Percentiles rank a stretch among this genome's conserved stretches.
Evolutionary conservation across 768 basidiomycete species (phyloP).

Genomic region (Boletus vermiculosoides): DNA sequence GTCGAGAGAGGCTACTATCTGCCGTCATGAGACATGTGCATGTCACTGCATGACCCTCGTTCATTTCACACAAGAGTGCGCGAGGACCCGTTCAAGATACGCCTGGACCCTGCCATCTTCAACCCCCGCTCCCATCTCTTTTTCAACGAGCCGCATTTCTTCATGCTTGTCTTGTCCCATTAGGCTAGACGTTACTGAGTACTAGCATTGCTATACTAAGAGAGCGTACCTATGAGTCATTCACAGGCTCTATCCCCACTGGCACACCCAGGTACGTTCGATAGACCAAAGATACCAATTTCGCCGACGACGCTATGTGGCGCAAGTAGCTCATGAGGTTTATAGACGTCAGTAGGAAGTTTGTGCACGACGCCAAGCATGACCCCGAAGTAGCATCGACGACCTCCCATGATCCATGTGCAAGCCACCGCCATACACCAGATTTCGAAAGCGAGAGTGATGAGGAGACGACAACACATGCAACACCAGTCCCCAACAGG

Average conservation of each 20-base stretch:
- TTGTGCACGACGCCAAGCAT: constrained; percentile 13
- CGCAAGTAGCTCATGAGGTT: constrained; percentile 8
- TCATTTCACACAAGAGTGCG: background rate
- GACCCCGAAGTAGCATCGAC: background rate
- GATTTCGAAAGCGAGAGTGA: constrained; percentile 16
- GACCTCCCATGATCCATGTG: background rate
- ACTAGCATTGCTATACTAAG: background rate
- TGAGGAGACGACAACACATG: background rate
- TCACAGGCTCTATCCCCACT: constrained; percentile 4
- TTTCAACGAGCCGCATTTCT: background rate
- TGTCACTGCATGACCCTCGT: too few relatives aligned
- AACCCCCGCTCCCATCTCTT: background rate
- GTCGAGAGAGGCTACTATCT: background rate
- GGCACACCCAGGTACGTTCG: constrained; percentile 11
- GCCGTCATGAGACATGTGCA: background rate
- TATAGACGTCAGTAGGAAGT: constrained; percentile 2
- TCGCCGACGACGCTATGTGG: background rate
- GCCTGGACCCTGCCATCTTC: background rate
- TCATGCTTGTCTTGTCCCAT: background rate
- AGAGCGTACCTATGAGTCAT: constrained; percentile 8
- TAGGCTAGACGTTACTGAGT: background rate
- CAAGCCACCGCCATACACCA: constrained; percentile 2
- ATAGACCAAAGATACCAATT: background rate
- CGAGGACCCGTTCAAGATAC: background rate
- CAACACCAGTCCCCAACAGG: background rate